Evolutionary conservation across 2,329 filamentous ascomycete genomes (phyloP), one percentile per base, ranked within the genome.

Genomic region (Microdochium nivale): DNA sequence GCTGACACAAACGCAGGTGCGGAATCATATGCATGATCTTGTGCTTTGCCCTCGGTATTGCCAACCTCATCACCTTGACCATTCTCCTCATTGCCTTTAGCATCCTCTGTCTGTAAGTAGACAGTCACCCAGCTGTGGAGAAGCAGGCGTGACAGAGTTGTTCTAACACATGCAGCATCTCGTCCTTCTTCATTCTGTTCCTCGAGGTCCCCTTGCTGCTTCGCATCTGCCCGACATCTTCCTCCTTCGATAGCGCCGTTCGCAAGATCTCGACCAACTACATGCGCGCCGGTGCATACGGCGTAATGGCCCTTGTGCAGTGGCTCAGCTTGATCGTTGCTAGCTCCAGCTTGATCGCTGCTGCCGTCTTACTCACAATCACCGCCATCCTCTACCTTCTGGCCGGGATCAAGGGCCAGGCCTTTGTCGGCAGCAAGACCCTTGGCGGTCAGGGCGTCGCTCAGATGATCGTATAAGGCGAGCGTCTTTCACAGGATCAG

Each of bases 231-330:
- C 94, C 94, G 53, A 99, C 94, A 5, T 97, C 92, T 14, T 71
- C 85, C 57, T 84, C 81, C 58, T 99, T 99, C 73, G 94, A 99
- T 69, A 76, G 74, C 59, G 86, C 90, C 67, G 92, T 99, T 70
- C 90, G 92, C 70, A 86, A 82, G 64, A 88, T 99, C 76, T 90
- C 90, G 57, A 95, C 91, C 54, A 97, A 96, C 77, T 97, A 91
- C 76, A 95, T 94, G 85, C 90, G 94, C 71, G 92, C 92, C 21
- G 87, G 76, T 53, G 86, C 95, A 66, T 99, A 99, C 72, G 71
- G 73, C 53, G 72, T 81, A 66, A 92, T 97, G 87, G 87, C 83
- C 60, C 65, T 86, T 49, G 69, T 95, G 47, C 90, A 96, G 70
- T 97, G 88, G 81, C 73, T 95, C 53, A 95, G 89, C 67, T 73